phyloP scores from a whole-genome alignment of 345 rosid genomes.

The Ricinus communis region DNA sequence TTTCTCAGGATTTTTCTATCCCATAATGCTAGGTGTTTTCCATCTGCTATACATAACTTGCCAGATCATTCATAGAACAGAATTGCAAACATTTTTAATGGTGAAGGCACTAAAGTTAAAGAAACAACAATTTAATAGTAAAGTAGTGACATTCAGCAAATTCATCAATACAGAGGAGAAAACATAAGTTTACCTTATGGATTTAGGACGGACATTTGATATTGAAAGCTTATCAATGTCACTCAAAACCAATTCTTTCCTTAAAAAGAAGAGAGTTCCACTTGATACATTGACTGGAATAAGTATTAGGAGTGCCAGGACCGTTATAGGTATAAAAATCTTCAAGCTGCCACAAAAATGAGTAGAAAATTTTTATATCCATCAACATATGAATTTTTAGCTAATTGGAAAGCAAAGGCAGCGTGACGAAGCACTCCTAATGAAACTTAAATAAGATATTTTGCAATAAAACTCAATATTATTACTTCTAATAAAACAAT shows the following conservation, averaged over 20 bases:
- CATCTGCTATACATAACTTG: no score
- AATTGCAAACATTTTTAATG: no score
- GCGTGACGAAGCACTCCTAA: not conserved
- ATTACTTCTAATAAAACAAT: no score
- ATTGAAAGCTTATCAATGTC: slow-evolving; percentile 92
- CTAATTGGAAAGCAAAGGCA: not conserved
- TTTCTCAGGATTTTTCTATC: no score
- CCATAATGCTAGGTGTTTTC: no score
- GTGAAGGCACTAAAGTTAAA: not conserved
- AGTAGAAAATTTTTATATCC: not conserved
- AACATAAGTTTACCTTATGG: slow-evolving; percentile 51
- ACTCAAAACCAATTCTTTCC: slow-evolving; percentile 81
- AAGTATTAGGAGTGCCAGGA: slow-evolving; percentile 72
- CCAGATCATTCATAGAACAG: no score
- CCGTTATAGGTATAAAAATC: slow-evolving; percentile 79
- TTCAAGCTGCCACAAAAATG: slow-evolving; percentile 58
- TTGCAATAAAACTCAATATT: no score
- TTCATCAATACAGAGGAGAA: not conserved
- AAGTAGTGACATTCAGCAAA: no score
- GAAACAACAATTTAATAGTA: not conserved
- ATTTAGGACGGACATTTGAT: slow-evolving; percentile 81
- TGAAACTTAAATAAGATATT: no score
- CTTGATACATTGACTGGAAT: slow-evolving; percentile 93
- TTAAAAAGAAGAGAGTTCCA: slow-evolving; percentile 74
- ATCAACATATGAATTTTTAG: not conserved